Conservation (phyloP, 2,329 filamentous ascomycete genomes). For the Colletotrichum cuscutae region DNA sequence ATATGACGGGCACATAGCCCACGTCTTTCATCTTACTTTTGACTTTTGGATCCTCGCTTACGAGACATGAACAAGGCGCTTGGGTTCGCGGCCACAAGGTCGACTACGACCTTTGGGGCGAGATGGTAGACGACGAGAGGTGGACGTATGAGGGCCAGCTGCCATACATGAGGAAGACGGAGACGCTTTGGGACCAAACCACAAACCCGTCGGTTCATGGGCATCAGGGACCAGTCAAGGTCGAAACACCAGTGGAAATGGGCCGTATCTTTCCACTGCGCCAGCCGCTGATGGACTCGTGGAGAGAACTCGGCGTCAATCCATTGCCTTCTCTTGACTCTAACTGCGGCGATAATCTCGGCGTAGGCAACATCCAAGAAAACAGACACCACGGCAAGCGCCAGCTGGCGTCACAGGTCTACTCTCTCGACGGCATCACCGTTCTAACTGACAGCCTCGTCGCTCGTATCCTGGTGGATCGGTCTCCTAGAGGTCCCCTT, state of each 20-base stretch:
- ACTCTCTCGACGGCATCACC: slow-evolving; percentile 40
- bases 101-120: slow-evolving; percentile 58
- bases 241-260: slow-evolving; percentile 42
- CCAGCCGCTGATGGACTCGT: slow-evolving; percentile 47
- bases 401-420: slow-evolving; percentile 38
- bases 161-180: slow-evolving; percentile 55
- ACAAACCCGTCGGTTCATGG: slow-evolving; percentile 49
- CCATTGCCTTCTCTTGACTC: slow-evolving; percentile 40
- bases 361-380: slow-evolving; percentile 46
- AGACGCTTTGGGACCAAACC: slow-evolving; percentile 42
- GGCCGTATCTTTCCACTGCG: slow-evolving; percentile 51
- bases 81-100: slow-evolving; percentile 55
- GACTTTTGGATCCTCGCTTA: too few species aligned
- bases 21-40: too few species aligned
- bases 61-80: slow-evolving; percentile 30
- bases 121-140: slow-evolving; percentile 45
- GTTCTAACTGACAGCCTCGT: slow-evolving; percentile 39
- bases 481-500: not conserved
- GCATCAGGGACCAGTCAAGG: slow-evolving; percentile 48
- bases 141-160: slow-evolving; percentile 59
- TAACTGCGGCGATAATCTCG: slow-evolving; percentile 43
- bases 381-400: slow-evolving; percentile 39
- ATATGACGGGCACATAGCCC: too few species aligned
- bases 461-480: slow-evolving; percentile 33
- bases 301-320: slow-evolving; percentile 51